Conservation (phyloP, 257 asterid species). For the Przewalskia tangutica region DNA sequence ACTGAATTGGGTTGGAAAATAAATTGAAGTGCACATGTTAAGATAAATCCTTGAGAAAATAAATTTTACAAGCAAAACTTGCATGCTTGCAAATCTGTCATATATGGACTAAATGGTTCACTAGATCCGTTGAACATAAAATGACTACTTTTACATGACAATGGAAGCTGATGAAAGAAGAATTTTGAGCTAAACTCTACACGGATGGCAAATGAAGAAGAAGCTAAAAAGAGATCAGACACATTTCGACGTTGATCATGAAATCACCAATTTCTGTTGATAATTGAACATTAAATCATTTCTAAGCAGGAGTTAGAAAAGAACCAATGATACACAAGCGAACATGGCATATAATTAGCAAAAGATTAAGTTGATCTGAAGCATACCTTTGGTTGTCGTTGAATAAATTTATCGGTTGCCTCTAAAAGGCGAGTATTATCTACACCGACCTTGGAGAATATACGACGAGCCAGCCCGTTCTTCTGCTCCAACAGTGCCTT, state of each 20-base stretch:
- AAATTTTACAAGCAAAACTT: background rate
- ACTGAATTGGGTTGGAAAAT: background rate
- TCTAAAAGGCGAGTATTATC: conserved; percentile 83
- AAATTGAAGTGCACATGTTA: background rate
- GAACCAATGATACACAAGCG: background rate
- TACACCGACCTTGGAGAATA: conserved; percentile 72
- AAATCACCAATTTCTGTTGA: background rate
- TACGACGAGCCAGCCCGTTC: conserved; percentile 92
- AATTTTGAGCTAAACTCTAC: background rate
- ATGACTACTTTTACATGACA: background rate
- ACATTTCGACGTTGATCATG: background rate
- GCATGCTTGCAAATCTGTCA: background rate
- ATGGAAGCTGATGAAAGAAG: background rate
- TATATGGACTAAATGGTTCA: background rate
- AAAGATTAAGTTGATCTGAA: background rate
- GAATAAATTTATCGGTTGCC: conserved; percentile 76
- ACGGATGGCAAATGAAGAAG: background rate
- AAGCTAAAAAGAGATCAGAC: background rate
- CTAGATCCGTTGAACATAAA: background rate
- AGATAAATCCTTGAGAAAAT: background rate
- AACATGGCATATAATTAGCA: background rate
- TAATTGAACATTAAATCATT: background rate
- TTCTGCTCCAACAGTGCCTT: conserved; percentile 96
- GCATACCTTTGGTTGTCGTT: conserved; percentile 91
- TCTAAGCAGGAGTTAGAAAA: background rate